Conservation (phyloP, 2,329 filamentous ascomycete species). For the Microdochium paspali region DNA sequence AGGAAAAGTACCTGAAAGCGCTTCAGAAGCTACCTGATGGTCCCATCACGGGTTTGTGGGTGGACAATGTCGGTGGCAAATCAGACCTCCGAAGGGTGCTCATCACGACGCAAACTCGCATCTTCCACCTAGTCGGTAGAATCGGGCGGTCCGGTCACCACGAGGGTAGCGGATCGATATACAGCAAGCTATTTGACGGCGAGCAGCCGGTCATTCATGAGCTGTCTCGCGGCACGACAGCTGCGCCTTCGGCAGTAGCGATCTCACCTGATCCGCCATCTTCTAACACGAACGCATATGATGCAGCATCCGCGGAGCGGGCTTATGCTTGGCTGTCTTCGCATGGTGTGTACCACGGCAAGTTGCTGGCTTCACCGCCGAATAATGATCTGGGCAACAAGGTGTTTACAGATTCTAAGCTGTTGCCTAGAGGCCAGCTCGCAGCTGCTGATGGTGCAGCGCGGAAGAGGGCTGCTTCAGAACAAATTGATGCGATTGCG, state of each 20-base stretch:
- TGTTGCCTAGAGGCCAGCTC: slow-evolving; percentile 67
- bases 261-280: slow-evolving; percentile 60
- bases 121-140: slow-evolving; percentile 76
- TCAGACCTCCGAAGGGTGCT: slow-evolving; percentile 69
- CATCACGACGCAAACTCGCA: slow-evolving; percentile 65
- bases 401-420: slow-evolving; percentile 70
- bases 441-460: slow-evolving; percentile 35
- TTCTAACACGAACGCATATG: slow-evolving; percentile 41
- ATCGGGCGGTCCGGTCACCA: slow-evolving; percentile 51
- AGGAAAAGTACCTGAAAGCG: slow-evolving; percentile 83
- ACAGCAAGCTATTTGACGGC: slow-evolving; percentile 77
- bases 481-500: slow-evolving; percentile 69
- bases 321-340: slow-evolving; percentile 86
- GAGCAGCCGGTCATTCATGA: slow-evolving; percentile 75
- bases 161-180: slow-evolving; percentile 78
- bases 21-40: slow-evolving; percentile 78
- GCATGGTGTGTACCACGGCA: slow-evolving; percentile 83
- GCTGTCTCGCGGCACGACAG: slow-evolving; percentile 47
- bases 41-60: slow-evolving; percentile 77
- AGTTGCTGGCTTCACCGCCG: slow-evolving; percentile 52
- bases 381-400: slow-evolving; percentile 59
- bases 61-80: slow-evolving; percentile 60
- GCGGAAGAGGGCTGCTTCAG: slow-evolving; percentile 55
- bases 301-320: slow-evolving; percentile 54
- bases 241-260: slow-evolving; percentile 57